Base-by-base conservation (phyloP, 148 eudicot species). In the Suaeda aralocaspica region DNA sequence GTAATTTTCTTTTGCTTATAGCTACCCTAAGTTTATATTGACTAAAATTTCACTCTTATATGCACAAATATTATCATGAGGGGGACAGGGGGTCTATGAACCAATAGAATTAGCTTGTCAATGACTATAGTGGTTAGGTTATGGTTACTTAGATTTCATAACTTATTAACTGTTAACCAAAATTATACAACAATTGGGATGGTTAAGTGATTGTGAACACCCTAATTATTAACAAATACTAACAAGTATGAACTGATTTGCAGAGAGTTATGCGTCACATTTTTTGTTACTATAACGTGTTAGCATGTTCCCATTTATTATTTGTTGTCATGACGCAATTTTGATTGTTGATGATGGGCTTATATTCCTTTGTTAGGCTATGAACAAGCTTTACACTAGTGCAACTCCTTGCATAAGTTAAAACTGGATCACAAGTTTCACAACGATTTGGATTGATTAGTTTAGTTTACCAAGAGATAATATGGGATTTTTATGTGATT, bases 401-500 rank as follows among this genome's bases (percentile, higher is more conserved):
- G 4, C 21, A 1, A 25, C 21, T 51, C 24, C 51, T 28, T 16
- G n/a, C 11, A 12, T 58, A 59, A 41, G 50, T 60, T 66, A 46
- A 44, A 19, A 44, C 31, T 30, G 51, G 36, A 26, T n/a, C 12
- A n/a, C 13, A 5, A 29, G 9, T 30, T 45, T 18, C n/a, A 10
- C 21, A 11, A 49, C 51, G 42, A 59, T 21, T 48, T 64, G 30
- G 66, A 49, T 63, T 48, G 29, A 16, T 44, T 19, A 18, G 26
- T 60, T 67, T 58, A 51, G 39, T 18, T 67, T 41, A 30, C n/a
- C 12, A 52, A 56, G 42, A 64, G n/a, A 33, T 46, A 59, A 1
- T 15, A 78, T 95, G 97, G 99, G 96, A 14, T 86, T 81, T 66
- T 53, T 77, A 34, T 95, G 99, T 81, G 99, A 95, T 66, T 92